A percentile compares a stretch with the other conserved stretches of the same genome.
Conservation (phyloP, 495 filamentous ascomycete species). For the Hypoxylon crocopeplum region DNA sequence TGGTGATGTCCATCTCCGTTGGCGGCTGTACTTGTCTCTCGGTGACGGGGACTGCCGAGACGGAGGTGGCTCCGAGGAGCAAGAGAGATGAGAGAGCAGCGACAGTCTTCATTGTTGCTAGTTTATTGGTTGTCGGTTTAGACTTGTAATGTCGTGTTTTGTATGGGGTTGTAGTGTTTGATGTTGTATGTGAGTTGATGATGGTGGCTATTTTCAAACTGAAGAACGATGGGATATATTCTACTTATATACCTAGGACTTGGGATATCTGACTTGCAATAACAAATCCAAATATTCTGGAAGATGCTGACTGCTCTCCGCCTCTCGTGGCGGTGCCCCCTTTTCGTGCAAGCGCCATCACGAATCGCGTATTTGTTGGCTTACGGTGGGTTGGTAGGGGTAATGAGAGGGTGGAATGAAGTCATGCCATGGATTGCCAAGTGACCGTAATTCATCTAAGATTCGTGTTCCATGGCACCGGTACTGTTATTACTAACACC, state of each 20-base stretch:
- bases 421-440: conserved; percentile 32
- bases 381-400: too few species aligned
- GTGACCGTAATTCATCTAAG: too few species aligned
- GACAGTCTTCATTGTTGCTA: conserved; percentile 37
- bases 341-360: too few species aligned
- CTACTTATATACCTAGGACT: conserved; percentile 7
- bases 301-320: too few species aligned
- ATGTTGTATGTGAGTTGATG: conserved; percentile 1
- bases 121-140: neutral
- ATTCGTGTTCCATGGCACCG: too few species aligned
- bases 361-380: conserved; percentile 13
- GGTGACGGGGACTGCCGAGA: conserved; percentile 24
- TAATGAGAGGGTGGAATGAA: conserved; percentile 29
- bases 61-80: conserved; percentile 32
- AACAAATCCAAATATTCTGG: neutral
- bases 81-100: conserved; percentile 28
- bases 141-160: neutral
- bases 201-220: neutral
- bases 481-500: too few species aligned
- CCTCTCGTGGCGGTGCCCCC: conserved; percentile 23
- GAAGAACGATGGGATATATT: neutral
- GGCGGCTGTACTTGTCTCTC: conserved; percentile 14
- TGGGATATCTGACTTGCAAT: neutral
- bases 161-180: neutral
- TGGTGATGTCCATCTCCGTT: conserved; percentile 22